phyloP scores from a whole-genome alignment of 805 yeast species.

The Scheffersomyces stipitis region DNA sequence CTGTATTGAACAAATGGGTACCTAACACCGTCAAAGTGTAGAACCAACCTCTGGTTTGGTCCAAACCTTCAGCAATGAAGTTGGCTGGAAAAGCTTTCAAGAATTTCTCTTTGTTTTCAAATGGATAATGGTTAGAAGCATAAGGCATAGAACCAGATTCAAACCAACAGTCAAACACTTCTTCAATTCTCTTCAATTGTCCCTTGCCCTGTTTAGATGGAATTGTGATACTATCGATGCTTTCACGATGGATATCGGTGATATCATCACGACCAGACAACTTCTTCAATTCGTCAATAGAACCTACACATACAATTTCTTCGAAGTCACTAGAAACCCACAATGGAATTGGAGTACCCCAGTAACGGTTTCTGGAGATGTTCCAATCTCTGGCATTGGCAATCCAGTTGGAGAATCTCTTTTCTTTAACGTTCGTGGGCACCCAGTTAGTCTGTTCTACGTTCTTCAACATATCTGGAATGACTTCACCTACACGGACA shows the following conservation, averaged over 20 bases:
- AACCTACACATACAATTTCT: slow-evolving; percentile 92
- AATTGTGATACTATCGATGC: slow-evolving; percentile 86
- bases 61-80: slow-evolving; percentile 97
- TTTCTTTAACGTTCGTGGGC: slow-evolving; percentile 85
- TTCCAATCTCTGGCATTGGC: slow-evolving; percentile 99
- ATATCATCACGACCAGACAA: slow-evolving; percentile 80
- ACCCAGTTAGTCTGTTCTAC: slow-evolving; percentile 93
- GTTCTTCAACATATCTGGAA: slow-evolving; percentile 85
- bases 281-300: slow-evolving; percentile 80
- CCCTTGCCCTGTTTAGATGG: slow-evolving; percentile 93
- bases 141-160: slow-evolving; percentile 99
- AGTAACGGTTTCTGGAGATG: slow-evolving; percentile 94
- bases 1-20: slow-evolving; percentile 86
- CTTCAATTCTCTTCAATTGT: slow-evolving; percentile 83
- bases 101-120: slow-evolving; percentile 77
- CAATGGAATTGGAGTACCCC: slow-evolving; percentile 99
- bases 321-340: slow-evolving; percentile 95
- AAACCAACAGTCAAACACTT: slow-evolving; percentile 99
- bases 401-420: slow-evolving; percentile 97
- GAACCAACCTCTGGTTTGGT: slow-evolving; percentile 99
- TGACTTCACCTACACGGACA: slow-evolving; percentile 80
- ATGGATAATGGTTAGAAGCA: slow-evolving; percentile 96
- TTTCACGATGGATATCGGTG: slow-evolving; percentile 92
- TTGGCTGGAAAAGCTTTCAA: slow-evolving; percentile 87
- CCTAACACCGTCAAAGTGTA: slow-evolving; percentile 95